phyloP scores from a whole-genome alignment of 2,329 filamentous ascomycete species.

The Macrophomina tecta region DNA sequence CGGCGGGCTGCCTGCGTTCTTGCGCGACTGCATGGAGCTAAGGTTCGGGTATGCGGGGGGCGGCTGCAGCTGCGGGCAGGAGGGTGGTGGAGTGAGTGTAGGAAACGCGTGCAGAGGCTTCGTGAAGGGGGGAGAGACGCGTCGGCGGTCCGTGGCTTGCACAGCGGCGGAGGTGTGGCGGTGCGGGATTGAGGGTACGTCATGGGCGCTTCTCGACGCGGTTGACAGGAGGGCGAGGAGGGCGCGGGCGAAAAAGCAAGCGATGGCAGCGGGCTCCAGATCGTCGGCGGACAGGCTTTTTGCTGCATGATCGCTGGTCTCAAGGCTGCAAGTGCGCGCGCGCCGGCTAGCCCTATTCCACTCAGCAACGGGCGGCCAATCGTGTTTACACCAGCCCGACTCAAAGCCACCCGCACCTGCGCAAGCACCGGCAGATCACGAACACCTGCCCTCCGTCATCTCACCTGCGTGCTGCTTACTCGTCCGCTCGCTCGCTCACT shows the following conservation, averaged over 20 bases:
- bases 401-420: constrained; percentile 26
- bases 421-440: constrained; percentile 23
- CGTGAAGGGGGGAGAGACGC: background rate
- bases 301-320: constrained; percentile 19
- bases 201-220: background rate
- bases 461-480: background rate
- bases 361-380: constrained; percentile 9
- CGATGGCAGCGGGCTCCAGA: background rate
- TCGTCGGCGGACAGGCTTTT: background rate
- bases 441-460: constrained; percentile 22
- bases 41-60: background rate
- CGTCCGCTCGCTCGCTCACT: constrained; percentile 1
- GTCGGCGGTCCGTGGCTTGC: background rate
- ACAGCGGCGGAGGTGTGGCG: constrained; percentile 5
- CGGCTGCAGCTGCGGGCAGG: background rate
- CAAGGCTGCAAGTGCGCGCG: constrained; percentile 16
- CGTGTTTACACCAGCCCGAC: constrained; percentile 25
- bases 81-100: background rate
- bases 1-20: background rate
- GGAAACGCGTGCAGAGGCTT: background rate
- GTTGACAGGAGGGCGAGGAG: background rate
- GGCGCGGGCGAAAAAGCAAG: constrained; percentile 4
- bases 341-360: constrained; percentile 16
- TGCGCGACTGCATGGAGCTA: constrained; percentile 1
- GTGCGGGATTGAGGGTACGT: constrained; percentile 9